phyloP scores from a whole-genome alignment of 169 alveolate species.

The Eimeria acervulina region DNA sequence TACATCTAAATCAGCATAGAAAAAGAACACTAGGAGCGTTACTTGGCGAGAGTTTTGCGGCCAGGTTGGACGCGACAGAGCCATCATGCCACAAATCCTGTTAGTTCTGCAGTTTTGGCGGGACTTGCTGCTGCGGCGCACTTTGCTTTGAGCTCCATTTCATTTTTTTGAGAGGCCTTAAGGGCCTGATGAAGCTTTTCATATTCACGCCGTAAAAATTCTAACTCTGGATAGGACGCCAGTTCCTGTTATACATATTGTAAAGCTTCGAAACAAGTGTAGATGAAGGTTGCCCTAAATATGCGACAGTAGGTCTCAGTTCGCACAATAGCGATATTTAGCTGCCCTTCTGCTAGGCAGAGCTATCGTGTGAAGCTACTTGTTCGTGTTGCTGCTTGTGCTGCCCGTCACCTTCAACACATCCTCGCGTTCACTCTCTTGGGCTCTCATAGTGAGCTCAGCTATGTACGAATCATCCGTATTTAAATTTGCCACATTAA shows the following conservation, averaged over 20 bases:
- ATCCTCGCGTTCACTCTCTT: slow-evolving; percentile 64
- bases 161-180: slow-evolving; percentile 90
- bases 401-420: slow-evolving; percentile 41
- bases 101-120: background rate
- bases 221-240: slow-evolving; percentile 90
- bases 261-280: background rate
- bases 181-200: slow-evolving; percentile 92
- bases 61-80: background rate
- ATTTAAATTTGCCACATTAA: background rate
- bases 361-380: background rate
- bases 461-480: slow-evolving; percentile 68
- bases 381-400: background rate
- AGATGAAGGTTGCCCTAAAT: background rate
- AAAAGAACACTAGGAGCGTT: background rate
- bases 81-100: background rate
- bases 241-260: slow-evolving; percentile 88
- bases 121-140: background rate
- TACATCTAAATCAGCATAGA: slow-evolving; percentile 41
- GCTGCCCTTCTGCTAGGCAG: background rate
- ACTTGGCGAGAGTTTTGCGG: background rate
- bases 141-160: slow-evolving; percentile 89
- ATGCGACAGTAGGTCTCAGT: background rate
- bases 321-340: background rate
- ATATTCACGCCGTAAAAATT: slow-evolving; percentile 91
- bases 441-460: slow-evolving; percentile 61